These are phyloP conservation scores for Camellia sinensis DNA, from an alignment of 148 eudicot species.

Conservation along the genomic window DNA sequence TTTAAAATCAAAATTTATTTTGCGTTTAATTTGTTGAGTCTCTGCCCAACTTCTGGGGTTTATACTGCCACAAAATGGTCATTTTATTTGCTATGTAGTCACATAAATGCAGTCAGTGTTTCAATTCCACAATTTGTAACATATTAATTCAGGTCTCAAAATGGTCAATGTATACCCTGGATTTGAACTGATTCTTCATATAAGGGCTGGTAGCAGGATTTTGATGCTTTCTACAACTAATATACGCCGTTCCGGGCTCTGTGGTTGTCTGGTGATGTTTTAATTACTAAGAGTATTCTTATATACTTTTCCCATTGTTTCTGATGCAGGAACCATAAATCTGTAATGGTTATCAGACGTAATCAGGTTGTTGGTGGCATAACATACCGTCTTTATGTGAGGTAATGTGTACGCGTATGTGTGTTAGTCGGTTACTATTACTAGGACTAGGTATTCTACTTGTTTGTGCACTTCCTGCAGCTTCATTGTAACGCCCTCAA, in stretches of 20 bases:
- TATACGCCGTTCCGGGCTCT: not conserved
- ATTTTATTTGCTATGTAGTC: not conserved
- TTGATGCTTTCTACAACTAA: not conserved
- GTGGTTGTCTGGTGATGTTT: not conserved
- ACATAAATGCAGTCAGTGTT: not conserved
- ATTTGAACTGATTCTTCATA: not conserved
- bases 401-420: constrained; percentile 30
- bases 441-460: not conserved
- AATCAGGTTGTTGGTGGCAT: constrained; percentile 83
- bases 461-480: not conserved
- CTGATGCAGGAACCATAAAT: constrained; percentile 75
- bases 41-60: not conserved
- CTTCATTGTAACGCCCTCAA: too few species aligned
- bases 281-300: not conserved
- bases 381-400: constrained; percentile 82
- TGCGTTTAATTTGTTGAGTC: not conserved
- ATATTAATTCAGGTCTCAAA: not conserved
- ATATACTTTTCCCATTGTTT: constrained; percentile 13
- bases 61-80: not conserved
- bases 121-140: not conserved
- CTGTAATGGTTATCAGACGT: constrained; percentile 79
- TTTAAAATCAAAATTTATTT: not conserved
- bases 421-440: not conserved
- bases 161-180: not conserved
- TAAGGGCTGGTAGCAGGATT: too few species aligned